These are phyloP conservation scores for Sphaerulina musiva DNA, from an alignment of 2,329 filamentous ascomycete genomes.

Conservation along the genomic window DNA sequence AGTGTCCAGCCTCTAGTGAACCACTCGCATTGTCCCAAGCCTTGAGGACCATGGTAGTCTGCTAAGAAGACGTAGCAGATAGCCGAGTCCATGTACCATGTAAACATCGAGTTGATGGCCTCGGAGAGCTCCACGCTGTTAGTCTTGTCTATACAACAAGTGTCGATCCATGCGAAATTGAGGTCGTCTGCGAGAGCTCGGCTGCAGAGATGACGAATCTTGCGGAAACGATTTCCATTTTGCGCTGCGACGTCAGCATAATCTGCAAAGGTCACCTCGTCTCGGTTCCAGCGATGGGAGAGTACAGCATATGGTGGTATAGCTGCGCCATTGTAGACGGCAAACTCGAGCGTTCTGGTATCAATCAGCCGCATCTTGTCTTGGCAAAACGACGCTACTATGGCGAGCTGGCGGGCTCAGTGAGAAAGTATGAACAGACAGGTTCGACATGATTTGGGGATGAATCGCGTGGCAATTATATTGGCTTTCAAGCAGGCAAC, in stretches of 20 bases:
- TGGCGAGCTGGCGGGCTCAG: not conserved
- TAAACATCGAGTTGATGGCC: constrained; percentile 18
- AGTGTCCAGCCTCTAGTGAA: not conserved
- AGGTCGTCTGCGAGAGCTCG: not conserved
- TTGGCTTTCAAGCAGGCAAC: too few species aligned
- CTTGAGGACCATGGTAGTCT: not conserved
- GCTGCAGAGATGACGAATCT: not conserved
- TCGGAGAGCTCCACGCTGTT: constrained; percentile 4
- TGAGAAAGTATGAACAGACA: too few species aligned
- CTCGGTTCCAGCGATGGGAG: not conserved
- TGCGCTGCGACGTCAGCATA: not conserved
- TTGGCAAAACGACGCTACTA: not conserved
- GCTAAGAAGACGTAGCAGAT: constrained; percentile 15
- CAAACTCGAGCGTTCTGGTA: not conserved
- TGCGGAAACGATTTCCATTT: not conserved
- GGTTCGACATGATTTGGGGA: too few species aligned
- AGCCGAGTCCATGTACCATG: constrained; percentile 13
- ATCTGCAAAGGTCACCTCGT: not conserved
- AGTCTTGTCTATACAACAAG: constrained; percentile 3
- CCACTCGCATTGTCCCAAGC: not conserved
- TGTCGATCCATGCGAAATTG: not conserved
- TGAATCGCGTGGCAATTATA: too few species aligned
- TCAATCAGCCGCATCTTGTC: not conserved
- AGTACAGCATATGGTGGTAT: not conserved
- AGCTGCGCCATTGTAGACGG: not conserved